Evolutionary conservation across 345 rosid species (phyloP).

Genomic region (Trapa incisa): DNA sequence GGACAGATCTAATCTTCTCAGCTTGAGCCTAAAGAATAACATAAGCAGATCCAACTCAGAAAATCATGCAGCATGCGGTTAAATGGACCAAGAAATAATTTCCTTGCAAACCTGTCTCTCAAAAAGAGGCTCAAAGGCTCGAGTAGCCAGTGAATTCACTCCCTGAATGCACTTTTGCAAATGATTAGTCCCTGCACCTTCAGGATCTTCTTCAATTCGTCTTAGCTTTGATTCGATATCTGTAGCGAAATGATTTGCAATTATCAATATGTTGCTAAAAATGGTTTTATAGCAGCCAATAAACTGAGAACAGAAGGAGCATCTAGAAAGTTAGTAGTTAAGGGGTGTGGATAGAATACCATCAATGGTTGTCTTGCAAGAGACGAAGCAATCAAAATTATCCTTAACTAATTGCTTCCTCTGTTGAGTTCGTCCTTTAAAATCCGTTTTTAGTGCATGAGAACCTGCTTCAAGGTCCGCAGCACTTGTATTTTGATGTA

Average conservation of each 20-base stretch:
- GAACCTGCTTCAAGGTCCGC: constrained; percentile 93
- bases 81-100: constrained; percentile 8
- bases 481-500: constrained; percentile 68
- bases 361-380: constrained; percentile 97
- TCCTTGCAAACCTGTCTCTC: constrained; percentile 79
- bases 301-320: neutral
- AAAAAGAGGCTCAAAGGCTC: constrained; percentile 86
- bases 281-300: neutral
- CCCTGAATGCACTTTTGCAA: constrained; percentile 70
- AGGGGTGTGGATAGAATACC: constrained; percentile 35
- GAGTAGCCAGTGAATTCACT: constrained; percentile 66
- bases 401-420: constrained; percentile 92
- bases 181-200: constrained; percentile 90
- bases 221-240: constrained; percentile 93
- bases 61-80: neutral
- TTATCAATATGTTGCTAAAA: neutral
- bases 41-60: constrained; percentile 4
- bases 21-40: constrained; percentile 65
- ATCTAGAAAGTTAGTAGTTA: neutral
- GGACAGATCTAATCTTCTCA: constrained; percentile 96
- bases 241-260: constrained; percentile 18
- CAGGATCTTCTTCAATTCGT: constrained; percentile 94
- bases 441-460: constrained; percentile 86
- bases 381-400: constrained; percentile 98
- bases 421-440: constrained; percentile 81